These are phyloP conservation scores for Colletotrichum sp. DNA, from an alignment of 2,329 filamentous ascomycete species.

Conservation along the genomic window DNA sequence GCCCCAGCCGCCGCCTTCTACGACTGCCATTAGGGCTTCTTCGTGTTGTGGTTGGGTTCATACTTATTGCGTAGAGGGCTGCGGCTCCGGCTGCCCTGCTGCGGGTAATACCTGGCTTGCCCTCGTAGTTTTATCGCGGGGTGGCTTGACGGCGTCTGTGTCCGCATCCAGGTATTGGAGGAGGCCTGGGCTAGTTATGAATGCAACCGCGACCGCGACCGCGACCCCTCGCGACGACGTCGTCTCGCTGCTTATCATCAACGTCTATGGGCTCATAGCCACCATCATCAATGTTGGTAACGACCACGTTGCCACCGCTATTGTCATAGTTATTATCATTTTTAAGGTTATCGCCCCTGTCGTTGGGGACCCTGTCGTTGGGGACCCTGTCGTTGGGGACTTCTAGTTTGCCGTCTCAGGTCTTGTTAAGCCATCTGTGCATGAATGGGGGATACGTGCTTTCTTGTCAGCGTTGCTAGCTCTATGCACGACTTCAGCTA, in stretches of 20 bases:
- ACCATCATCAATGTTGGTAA: background rate
- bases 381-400: background rate
- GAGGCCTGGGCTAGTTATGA: background rate
- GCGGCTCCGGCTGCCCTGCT: background rate
- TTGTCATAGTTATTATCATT: background rate
- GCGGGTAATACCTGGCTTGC: background rate
- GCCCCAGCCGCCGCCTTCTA: background rate
- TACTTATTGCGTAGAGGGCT: background rate
- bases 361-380: background rate
- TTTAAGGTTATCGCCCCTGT: background rate
- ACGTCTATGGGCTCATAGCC: background rate
- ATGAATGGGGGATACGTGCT: background rate
- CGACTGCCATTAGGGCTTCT: background rate
- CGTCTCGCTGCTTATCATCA: background rate
- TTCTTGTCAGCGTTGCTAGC: background rate
- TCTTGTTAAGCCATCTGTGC: background rate
- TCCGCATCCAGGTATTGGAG: background rate
- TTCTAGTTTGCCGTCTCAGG: background rate
- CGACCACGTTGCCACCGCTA: background rate
- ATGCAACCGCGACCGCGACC: background rate
- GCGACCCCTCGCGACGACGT: background rate
- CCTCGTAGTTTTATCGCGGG: background rate
- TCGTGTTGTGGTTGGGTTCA: background rate
- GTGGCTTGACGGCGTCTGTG: background rate
- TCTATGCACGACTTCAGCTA: background rate